Base-by-base conservation (phyloP, 306 rosid species). In the Malus fusca region DNA sequence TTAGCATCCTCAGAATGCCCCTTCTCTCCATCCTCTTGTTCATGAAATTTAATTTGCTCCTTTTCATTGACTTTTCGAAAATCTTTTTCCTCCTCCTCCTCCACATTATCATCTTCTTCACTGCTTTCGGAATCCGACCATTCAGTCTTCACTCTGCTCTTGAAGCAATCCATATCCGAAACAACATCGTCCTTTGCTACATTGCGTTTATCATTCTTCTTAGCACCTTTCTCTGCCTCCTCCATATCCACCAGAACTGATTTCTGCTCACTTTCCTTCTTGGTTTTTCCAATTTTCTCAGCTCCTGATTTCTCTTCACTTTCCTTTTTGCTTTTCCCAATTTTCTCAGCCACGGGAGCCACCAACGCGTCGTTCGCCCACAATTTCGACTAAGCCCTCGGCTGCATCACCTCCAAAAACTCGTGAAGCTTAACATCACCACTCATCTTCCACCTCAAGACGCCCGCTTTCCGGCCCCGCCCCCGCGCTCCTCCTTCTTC, bases 101-200 rank as follows among this genome's bases (percentile, higher is more conserved):
- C 35, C 48, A 59, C 81, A 51, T 51, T 18, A 51, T 51, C 76
- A 48, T 75, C 78, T 5, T 86, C 86, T 11, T 44, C 74, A 68
- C 84, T 76, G 67, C 85, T 84, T 74, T 89, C 92, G 61, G 96
- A 95, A 69, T 87, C 99, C 55, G 97, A 95, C 99, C 99, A 95
- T 56, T 85, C 81, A 10, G 71, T 86, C 48, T 77, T 88, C 72
- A 88, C 93, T 80, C 84, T 89, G 75, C 96, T 95, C 93, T 90
- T 90, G 80, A 92, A 88, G 84, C 92, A 92, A 71, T 92, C 97
- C 86, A 82, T 86, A 84, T 92, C 97, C 18, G 97, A 88, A 69
- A 89, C 33, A 37, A 77, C 80, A 46, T 69, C 85, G 75, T 81
- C 85, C 44, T 68, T 77, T 2, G 87, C 89, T 73, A 73, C 71